Evolutionary conservation across 1,284 basidiomycete genomes (phyloP).

Genomic region (Melampsora abietis-canadensis): DNA sequence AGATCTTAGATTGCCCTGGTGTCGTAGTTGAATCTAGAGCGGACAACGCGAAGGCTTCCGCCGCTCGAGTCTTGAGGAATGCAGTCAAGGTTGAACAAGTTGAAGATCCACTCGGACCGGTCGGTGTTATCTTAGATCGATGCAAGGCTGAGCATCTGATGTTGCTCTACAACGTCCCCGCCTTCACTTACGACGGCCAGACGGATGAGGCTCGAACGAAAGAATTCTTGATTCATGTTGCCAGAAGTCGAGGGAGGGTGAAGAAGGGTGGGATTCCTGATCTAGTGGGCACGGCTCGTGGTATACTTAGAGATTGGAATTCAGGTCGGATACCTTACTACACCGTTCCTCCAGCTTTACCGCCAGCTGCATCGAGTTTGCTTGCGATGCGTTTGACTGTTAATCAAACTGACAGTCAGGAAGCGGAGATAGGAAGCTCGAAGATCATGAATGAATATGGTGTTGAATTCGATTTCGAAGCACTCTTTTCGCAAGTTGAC

Average conservation of each 20-base stretch:
- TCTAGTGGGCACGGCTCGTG: slow-evolving; percentile 73
- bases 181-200: slow-evolving; percentile 56
- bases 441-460: slow-evolving; percentile 66
- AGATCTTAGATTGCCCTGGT: slow-evolving; percentile 91
- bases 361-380: slow-evolving; percentile 52
- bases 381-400: slow-evolving; percentile 49
- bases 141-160: slow-evolving; percentile 68
- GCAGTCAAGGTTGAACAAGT: slow-evolving; percentile 89
- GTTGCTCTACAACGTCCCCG: slow-evolving; percentile 79
- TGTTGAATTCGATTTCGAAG: slow-evolving; percentile 70
- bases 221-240: slow-evolving; percentile 87
- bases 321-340: slow-evolving; percentile 89
- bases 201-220: slow-evolving; percentile 60
- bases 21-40: slow-evolving; percentile 70
- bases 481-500: slow-evolving; percentile 71
- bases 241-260: slow-evolving; percentile 76
- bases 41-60: slow-evolving; percentile 59
- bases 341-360: slow-evolving; percentile 71
- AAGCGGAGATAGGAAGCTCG: slow-evolving; percentile 70
- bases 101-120: slow-evolving; percentile 81
- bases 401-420: slow-evolving; percentile 63
- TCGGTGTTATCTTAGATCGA: slow-evolving; percentile 75
- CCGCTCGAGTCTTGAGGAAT: slow-evolving; percentile 77
- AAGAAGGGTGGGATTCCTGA: slow-evolving; percentile 91
- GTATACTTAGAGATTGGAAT: slow-evolving; percentile 92